phyloP scores from a whole-genome alignment of 164 flowering plant species.

The Cinnamomum micranthum region DNA sequence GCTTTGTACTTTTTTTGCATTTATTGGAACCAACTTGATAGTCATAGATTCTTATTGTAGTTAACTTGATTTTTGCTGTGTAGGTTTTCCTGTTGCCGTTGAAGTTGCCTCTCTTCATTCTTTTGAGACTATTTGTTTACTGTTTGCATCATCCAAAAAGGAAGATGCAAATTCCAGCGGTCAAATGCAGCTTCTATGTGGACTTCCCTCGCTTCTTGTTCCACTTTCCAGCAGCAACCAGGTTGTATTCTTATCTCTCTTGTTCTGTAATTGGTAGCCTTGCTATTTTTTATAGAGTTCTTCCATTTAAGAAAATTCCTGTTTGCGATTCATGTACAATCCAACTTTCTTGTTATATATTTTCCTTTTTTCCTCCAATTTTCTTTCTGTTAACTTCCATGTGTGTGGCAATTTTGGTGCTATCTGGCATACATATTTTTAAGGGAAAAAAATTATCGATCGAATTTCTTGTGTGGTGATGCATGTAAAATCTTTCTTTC shows the following conservation, averaged over 20 bases:
- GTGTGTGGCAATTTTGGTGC: too few relatives aligned
- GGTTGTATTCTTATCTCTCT: constrained; percentile 32
- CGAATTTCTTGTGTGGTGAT: neutral
- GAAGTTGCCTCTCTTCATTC: constrained; percentile 69
- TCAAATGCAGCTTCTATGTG: constrained; percentile 38
- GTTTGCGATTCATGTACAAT: too few relatives aligned
- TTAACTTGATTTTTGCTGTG: constrained; percentile 10
- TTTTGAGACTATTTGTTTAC: constrained; percentile 46
- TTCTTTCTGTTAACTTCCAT: neutral
- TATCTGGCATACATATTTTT: too few relatives aligned
- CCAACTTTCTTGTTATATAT: neutral
- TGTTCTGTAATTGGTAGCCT: neutral
- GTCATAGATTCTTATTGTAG: neutral
- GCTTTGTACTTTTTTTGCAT: neutral
- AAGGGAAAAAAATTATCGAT: too few relatives aligned
- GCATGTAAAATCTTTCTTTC: neutral
- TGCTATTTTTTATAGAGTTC: neutral
- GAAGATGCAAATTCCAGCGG: constrained; percentile 9
- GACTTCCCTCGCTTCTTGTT: constrained; percentile 72
- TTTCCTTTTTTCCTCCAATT: neutral
- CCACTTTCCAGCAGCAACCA: constrained; percentile 65
- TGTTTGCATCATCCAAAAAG: constrained; percentile 30
- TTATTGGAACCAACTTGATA: neutral
- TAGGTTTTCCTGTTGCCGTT: constrained; percentile 55
- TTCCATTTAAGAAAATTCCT: neutral